Base-by-base conservation (phyloP, 2,329 filamentous ascomycete genomes). In the Blastomyces emzantsi region DNA sequence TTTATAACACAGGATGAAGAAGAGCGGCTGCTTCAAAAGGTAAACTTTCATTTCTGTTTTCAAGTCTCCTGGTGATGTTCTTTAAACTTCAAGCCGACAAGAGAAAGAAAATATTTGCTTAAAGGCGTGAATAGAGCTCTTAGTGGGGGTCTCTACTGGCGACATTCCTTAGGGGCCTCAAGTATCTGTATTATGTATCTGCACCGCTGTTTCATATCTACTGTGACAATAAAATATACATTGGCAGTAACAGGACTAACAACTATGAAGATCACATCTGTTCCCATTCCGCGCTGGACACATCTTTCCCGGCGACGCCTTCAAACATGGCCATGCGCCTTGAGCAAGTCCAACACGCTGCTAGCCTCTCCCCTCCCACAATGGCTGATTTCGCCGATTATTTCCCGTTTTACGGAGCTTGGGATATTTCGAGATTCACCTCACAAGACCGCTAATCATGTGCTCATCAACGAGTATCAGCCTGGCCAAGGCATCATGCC, bases 401-500 rank as follows among this genome's bases (percentile, higher is more conserved):
- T 94, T 60, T 64, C 65, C 54, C 87, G 84, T 45, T 77, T 82
- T 55, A 67, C 77, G 28, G 67, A 70, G 1, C 70, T 83, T 0
- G 76, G 76, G 3, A 76, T 87, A 15, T 88, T 87, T 71, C 66
- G 73, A 1, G 73, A 80, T 25, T 90, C 92, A 60, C 90, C 90
- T 5, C 92, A 97, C 72, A 70, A 79, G 22, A 81, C 80, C 3
- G 90, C 93, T 2, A 99, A 97, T 70, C 94, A 97, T 76, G 90
- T 96, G 56, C 81, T 97, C 47, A 86, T 97, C 69, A 99, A 99
- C 72, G 92, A 97, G 74, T 99, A 97, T 74, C 82, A 82, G 1
- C 86, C 90, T 0, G 90, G 90, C 1, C 85, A 96, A 66, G 93
- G 93, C n/a, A 97, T 97, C 68, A 96, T 97, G 90, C 87, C 92